Percentiles rank a stretch among this genome's conserved stretches.
Conservation (phyloP, 805 yeast genomes). For the Huiozyma naganishii region DNA sequence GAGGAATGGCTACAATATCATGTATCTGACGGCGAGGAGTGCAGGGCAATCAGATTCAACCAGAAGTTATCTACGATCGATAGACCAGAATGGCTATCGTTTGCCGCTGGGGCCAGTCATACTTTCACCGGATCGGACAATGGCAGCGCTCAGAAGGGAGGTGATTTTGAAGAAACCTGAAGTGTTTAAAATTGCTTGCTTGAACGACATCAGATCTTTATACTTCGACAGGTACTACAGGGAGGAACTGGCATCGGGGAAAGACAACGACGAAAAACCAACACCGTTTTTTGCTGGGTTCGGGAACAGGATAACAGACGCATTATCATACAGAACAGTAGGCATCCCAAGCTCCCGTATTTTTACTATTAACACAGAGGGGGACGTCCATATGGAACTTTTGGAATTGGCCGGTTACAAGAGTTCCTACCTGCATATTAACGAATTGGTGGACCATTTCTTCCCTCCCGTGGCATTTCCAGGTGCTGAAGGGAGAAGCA, state of each 20-base stretch:
- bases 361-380: slow-evolving; percentile 91
- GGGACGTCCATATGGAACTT: slow-evolving; percentile 95
- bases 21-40: slow-evolving; percentile 89
- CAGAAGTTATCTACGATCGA: slow-evolving; percentile 66
- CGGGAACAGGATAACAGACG: slow-evolving; percentile 94
- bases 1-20: slow-evolving; percentile 81
- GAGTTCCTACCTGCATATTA: slow-evolving; percentile 77
- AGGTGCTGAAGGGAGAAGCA: slow-evolving; percentile 26
- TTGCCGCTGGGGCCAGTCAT: slow-evolving; percentile 91
- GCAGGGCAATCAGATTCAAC: slow-evolving; percentile 94
- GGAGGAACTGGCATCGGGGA: slow-evolving; percentile 1
- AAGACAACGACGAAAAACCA: slow-evolving; percentile 32
- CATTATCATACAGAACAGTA: slow-evolving; percentile 85
- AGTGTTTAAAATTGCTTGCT: slow-evolving; percentile 96
- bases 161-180: slow-evolving; percentile 92
- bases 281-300: slow-evolving; percentile 96
- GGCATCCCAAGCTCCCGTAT: slow-evolving; percentile 90
- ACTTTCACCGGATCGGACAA: slow-evolving; percentile 88
- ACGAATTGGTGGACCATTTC: slow-evolving; percentile 92
- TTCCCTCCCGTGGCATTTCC: slow-evolving; percentile 69
- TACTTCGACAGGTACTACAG: slow-evolving; percentile 30
- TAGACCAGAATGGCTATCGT: slow-evolving; percentile 62
- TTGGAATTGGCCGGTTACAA: slow-evolving; percentile 88
- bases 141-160: slow-evolving; percentile 88
- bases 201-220: slow-evolving; percentile 70